phyloP scores from a whole-genome alignment of 169 alveolate species.

The Eimeria necatrix region DNA sequence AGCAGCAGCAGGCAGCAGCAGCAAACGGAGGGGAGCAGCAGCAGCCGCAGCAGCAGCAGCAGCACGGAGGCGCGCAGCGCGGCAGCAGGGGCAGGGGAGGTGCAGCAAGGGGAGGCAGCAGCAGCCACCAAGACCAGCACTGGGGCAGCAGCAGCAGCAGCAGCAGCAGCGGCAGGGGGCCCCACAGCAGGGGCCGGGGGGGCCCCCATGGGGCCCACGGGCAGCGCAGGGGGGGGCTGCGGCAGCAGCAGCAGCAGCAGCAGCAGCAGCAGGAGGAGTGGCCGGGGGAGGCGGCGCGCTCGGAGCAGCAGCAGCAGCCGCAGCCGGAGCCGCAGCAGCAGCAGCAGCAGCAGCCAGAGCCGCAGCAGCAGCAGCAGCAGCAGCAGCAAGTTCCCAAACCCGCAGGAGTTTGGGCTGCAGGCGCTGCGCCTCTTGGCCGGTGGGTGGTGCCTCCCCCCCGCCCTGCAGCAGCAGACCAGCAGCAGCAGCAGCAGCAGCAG shows the following conservation, averaged over 20 bases:
- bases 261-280: no score
- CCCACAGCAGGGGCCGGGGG: no score
- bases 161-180: no score
- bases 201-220: no score
- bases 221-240: no score
- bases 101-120: not conserved
- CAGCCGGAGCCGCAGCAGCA: no score
- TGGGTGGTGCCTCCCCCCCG: not conserved
- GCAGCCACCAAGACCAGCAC: not conserved
- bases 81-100: not conserved
- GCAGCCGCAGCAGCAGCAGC: slow-evolving; percentile 5
- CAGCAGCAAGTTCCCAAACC: not conserved
- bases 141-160: not conserved
- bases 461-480: not conserved
- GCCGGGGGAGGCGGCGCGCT: no score
- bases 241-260: no score
- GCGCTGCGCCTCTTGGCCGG: not conserved
- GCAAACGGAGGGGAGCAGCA: not conserved
- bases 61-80: not conserved
- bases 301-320: no score
- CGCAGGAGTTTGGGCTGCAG: not conserved
- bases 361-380: not conserved
- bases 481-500: not conserved
- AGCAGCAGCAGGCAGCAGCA: slow-evolving; percentile 48
- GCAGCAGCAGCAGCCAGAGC: not conserved